Conservation (phyloP, 345 rosid genomes). For the Populus tremula region DNA sequence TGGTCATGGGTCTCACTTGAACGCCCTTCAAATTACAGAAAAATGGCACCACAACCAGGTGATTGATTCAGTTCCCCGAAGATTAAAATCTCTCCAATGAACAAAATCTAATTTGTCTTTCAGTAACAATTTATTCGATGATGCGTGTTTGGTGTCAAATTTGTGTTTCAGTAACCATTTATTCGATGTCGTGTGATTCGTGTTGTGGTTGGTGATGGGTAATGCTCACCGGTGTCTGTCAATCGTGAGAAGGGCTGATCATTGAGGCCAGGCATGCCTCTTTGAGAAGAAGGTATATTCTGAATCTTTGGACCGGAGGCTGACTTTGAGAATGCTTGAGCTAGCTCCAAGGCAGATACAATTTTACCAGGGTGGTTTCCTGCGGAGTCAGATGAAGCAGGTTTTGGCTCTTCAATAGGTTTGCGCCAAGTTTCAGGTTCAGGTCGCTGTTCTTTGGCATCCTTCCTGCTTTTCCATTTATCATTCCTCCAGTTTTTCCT, state of each 20-base stretch:
- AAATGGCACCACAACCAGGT: no score
- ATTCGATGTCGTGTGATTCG: constrained; percentile 8
- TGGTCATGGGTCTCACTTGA: no score
- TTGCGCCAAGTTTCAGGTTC: constrained; percentile 26
- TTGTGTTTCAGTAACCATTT: constrained; percentile 5
- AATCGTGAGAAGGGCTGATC: constrained; percentile 27
- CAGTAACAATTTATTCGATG: no score
- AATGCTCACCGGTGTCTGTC: constrained; percentile 7
- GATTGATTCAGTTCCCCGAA: no score
- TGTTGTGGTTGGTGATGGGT: not conserved
- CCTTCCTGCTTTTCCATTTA: constrained; percentile 12
- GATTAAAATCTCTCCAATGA: no score
- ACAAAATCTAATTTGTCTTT: no score
- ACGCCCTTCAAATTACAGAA: no score
- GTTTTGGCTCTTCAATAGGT: constrained; percentile 12
- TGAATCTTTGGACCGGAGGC: constrained; percentile 14
- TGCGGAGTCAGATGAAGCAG: not conserved
- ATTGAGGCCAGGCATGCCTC: constrained; percentile 4
- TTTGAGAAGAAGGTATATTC: constrained; percentile 1
- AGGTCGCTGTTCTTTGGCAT: constrained; percentile 8
- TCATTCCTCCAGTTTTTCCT: constrained; percentile 16
- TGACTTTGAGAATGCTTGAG: constrained; percentile 27
- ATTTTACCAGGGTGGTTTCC: constrained; percentile 15
- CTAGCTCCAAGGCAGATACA: constrained; percentile 24
- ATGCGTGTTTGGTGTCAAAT: no score